Evolutionary conservation across 345 rosid species (phyloP).

Genomic region (Lepidium africanum): DNA sequence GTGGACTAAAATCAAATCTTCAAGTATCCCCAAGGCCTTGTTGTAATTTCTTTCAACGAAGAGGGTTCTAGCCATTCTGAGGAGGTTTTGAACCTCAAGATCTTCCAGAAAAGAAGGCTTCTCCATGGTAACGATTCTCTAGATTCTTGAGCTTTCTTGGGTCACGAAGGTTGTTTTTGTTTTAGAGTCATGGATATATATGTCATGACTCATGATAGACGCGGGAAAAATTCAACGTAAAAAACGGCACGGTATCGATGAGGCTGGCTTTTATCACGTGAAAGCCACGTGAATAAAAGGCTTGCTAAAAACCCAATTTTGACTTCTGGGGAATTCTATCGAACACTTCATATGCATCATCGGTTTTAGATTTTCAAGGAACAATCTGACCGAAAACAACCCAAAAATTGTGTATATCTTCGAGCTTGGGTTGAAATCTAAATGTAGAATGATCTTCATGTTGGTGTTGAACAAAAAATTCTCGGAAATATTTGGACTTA

Average conservation of each 20-base stretch:
- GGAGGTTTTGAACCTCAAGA: background rate
- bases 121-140: background rate
- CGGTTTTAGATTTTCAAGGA: background rate
- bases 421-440: background rate
- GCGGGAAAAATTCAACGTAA: background rate
- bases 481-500: background rate
- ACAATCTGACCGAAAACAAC: background rate
- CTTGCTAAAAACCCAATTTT: background rate
- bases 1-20: background rate
- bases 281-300: slow-evolving; percentile 7
- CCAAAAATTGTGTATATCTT: background rate
- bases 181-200: background rate
- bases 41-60: background rate
- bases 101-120: background rate
- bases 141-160: slow-evolving; percentile 1
- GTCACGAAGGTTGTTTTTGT: background rate
- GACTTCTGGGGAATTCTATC: background rate
- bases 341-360: slow-evolving; percentile 2
- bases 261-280: slow-evolving; percentile 2
- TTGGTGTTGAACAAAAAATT: background rate
- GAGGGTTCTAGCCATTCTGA: background rate
- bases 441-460: background rate
- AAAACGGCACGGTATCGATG: background rate
- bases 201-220: background rate
- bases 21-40: background rate